These are phyloP conservation scores for Choanephora cucurbitarum DNA, from an alignment of 371 early-diverging fungal species.

Conservation along the genomic window DNA sequence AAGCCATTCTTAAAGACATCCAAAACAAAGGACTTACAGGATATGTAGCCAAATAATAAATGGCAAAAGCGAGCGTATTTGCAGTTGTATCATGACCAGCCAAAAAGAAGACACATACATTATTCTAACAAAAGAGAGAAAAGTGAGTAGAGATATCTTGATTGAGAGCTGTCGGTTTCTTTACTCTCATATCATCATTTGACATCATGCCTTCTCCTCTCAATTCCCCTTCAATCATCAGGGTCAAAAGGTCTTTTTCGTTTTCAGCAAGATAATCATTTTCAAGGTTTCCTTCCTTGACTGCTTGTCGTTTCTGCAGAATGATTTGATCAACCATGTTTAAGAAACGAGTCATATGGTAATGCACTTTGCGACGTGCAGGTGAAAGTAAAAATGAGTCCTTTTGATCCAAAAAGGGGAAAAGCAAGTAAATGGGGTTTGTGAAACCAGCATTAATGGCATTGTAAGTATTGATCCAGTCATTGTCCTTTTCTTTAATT, in stretches of 20 bases:
- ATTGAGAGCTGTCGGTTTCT: too few relatives aligned
- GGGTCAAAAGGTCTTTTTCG: conserved; percentile 38
- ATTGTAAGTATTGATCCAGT: conserved; percentile 19
- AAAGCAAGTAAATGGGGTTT: conserved; percentile 15
- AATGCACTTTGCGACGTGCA: conserved; percentile 30
- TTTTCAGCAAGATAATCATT: conserved; percentile 29
- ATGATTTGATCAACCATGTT: conserved; percentile 7
- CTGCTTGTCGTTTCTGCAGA: conserved; percentile 1
- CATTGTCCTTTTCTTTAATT: conserved; percentile 1
- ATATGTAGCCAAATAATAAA: conserved; percentile 36
- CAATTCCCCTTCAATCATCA: conserved; percentile 36
- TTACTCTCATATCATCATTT: conserved; percentile 19
- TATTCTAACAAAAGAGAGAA: neutral
- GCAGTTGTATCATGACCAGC: conserved; percentile 42
- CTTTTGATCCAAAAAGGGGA: conserved; percentile 1
- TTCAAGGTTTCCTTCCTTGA: conserved; percentile 4
- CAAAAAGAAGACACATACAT: conserved; percentile 25
- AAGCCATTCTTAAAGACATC: too few relatives aligned
- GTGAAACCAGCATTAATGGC: conserved; percentile 9
- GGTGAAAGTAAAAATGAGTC: conserved; percentile 14
- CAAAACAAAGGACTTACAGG: conserved; percentile 28
- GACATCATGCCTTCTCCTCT: conserved; percentile 22
- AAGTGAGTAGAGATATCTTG: too few relatives aligned
- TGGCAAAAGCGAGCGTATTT: conserved; percentile 22
- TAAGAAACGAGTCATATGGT: neutral